Percentiles rank a stretch among this genome's conserved stretches.
phyloP scores from a whole-genome alignment of 2,329 filamentous ascomycete species.

The Verticillium albo-atrum region DNA sequence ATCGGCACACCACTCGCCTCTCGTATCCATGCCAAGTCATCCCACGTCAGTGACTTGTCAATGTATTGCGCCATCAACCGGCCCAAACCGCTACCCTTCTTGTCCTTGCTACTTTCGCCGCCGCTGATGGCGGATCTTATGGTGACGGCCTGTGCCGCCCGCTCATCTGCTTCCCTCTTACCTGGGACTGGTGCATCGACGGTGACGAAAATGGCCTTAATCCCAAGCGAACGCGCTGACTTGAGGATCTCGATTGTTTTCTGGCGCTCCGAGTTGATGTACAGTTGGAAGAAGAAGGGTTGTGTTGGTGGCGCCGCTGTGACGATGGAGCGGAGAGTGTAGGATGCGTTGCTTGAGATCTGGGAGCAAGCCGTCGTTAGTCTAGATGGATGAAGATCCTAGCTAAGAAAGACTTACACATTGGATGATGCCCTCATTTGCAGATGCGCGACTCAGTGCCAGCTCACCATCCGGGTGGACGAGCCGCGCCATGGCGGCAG shows the following conservation, averaged over 20 bases:
- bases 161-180: slow-evolving; percentile 53
- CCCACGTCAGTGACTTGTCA: slow-evolving; percentile 52
- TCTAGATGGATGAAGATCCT: fast-evolving
- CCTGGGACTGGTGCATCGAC: slow-evolving; percentile 52
- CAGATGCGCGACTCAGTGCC: slow-evolving; percentile 40
- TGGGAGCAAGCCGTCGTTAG: slow-evolving; percentile 5
- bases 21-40: slow-evolving; percentile 61
- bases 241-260: slow-evolving; percentile 43
- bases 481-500: slow-evolving; percentile 59
- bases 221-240: slow-evolving; percentile 35
- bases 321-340: slow-evolving; percentile 38
- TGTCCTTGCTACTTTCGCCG: slow-evolving; percentile 39
- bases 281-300: slow-evolving; percentile 51
- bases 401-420: slow-evolving; percentile 25
- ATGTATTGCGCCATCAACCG: slow-evolving; percentile 46
- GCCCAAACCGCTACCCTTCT: slow-evolving; percentile 48
- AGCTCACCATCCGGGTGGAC: slow-evolving; percentile 60
- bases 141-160: slow-evolving; percentile 39
- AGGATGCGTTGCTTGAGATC: slow-evolving; percentile 48
- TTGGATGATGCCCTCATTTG: slow-evolving; percentile 42
- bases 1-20: slow-evolving; percentile 49
- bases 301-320: slow-evolving; percentile 24
- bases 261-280: slow-evolving; percentile 45
- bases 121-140: slow-evolving; percentile 32
- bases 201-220: slow-evolving; percentile 47